phyloP scores from a whole-genome alignment of 306 rosid species.

The Abrus pulchellus region DNA sequence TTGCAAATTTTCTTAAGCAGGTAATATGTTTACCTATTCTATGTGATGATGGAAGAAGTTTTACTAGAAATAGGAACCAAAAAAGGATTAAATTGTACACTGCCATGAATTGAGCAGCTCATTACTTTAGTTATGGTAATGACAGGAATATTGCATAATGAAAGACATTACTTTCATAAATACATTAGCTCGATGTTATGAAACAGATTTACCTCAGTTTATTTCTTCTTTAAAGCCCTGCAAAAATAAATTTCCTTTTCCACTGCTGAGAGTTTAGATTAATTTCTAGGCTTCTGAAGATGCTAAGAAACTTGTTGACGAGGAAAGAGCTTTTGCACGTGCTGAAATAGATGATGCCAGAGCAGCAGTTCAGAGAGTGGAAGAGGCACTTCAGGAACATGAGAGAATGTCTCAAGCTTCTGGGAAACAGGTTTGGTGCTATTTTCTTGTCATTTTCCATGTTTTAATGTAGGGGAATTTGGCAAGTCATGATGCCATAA shows the following conservation, averaged over 20 bases:
- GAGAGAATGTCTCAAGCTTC: slow-evolving; percentile 79
- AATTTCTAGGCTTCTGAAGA: slow-evolving; percentile 93
- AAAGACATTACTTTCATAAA: not conserved
- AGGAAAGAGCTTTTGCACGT: slow-evolving; percentile 97
- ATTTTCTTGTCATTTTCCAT: slow-evolving; percentile 21
- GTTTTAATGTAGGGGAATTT: not conserved
- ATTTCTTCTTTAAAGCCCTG: slow-evolving; percentile 16
- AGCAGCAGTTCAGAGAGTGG: slow-evolving; percentile 95
- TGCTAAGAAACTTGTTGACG: slow-evolving; percentile 90
- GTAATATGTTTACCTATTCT: slow-evolving; percentile 54
- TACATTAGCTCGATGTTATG: slow-evolving; percentile 15
- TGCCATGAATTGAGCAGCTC: slow-evolving; percentile 7
- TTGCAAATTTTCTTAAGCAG: slow-evolving; percentile 97
- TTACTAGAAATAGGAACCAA: slow-evolving; percentile 20
- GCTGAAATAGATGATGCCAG: slow-evolving; percentile 90
- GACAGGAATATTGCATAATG: not conserved
- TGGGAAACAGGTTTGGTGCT: slow-evolving; percentile 80
- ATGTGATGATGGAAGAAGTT: not conserved
- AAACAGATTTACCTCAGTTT: slow-evolving; percentile 19
- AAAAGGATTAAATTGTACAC: slow-evolving; percentile 5
- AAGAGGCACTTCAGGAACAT: slow-evolving; percentile 89
- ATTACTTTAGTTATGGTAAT: not conserved
- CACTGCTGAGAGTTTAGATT: slow-evolving; percentile 44
- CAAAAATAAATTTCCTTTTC: slow-evolving; percentile 19
- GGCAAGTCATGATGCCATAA: not conserved